Evolutionary conservation across 352 stramenopile genomes (phyloP), one percentile per base, ranked within the genome.

Genomic region (Globisporangium uncinulatum): DNA sequence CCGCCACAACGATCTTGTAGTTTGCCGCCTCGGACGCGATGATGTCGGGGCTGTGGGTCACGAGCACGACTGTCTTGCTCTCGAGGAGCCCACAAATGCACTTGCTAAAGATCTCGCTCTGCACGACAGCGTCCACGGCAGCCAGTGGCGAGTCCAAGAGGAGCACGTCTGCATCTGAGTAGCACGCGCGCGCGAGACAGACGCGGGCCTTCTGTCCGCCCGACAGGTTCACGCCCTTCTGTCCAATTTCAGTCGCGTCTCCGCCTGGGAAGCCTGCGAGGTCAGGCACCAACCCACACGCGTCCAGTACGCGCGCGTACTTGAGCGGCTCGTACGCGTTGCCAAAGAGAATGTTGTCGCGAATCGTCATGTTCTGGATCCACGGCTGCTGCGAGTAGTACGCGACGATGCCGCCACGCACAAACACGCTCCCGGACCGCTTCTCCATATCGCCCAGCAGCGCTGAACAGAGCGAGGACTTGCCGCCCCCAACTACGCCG

Each of bases 301-400:
- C 78, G 47, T 83, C 61, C 7, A 97, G 44, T n/a, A 91, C 78
- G 10, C 56, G 60, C 9, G 76, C 59, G 56, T 90, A 93, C 54
- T 69, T 76, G 8, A 64, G 65, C 24, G 56, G 54, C 37, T 90
- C 67, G 29, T 71, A 89, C 6, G 60, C 62, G 48, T 74, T 62
- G 7, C 92, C 90, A 68, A 98, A 98, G 4, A 98, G 69, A 57
- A 99, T 97, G 72, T 99, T 99, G 29, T 98, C 86, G 15, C 77
- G 73, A 3, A 99, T 65, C 1, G 86, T 96, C 54, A 86, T 88
- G 76, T 98, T 98, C 63, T 98, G 83, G 49, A 99, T 98, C 74
- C 96, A 98, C n/a, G 92, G 63, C 36, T 92, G 78, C 71, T 98
- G 93, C 24, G 86, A 77, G 56, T 77, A 94, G 65, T 95, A 96